A percentile compares a stretch with the other conserved stretches of the same genome.
Evolutionary conservation across 495 filamentous ascomycete species (phyloP).

Genomic region (Chlorociboria aeruginascens): DNA sequence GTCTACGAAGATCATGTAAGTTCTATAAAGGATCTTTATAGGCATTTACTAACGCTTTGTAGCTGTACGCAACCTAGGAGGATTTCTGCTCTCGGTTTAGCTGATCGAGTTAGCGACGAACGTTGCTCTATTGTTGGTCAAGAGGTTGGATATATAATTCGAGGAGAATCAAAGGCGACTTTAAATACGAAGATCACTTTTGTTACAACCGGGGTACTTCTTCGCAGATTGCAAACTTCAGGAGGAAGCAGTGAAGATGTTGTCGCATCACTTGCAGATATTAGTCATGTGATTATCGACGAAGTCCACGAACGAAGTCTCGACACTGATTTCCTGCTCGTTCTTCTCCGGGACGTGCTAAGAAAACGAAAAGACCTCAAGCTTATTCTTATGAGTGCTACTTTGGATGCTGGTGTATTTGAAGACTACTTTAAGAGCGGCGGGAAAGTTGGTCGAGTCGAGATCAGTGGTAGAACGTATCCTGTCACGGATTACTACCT

Average conservation of each 20-base stretch:
- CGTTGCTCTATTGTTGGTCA: constrained; percentile 70
- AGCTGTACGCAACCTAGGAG: constrained; percentile 83
- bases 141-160: constrained; percentile 90
- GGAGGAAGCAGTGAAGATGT: constrained; percentile 67
- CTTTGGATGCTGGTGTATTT: constrained; percentile 82
- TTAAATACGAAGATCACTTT: constrained; percentile 77
- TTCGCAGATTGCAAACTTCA: constrained; percentile 78
- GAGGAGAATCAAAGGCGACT: constrained; percentile 68
- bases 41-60: constrained; percentile 1
- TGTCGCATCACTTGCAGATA: constrained; percentile 66
- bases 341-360: constrained; percentile 77
- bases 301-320: constrained; percentile 95
- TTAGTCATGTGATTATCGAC: constrained; percentile 92
- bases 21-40: not conserved
- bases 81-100: constrained; percentile 88
- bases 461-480: constrained; percentile 81
- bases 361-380: constrained; percentile 68
- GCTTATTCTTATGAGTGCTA: constrained; percentile 96
- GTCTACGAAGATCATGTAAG: constrained; percentile 66
- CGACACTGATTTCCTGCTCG: constrained; percentile 89
- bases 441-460: constrained; percentile 58
- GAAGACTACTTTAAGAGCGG: constrained; percentile 66
- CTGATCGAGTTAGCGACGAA: constrained; percentile 89
- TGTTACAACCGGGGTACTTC: constrained; percentile 91
- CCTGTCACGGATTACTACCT: constrained; percentile 85